These are phyloP conservation scores for Phytophthora sojae DNA, from an alignment of 352 stramenopile genomes.

Conservation along the genomic window DNA sequence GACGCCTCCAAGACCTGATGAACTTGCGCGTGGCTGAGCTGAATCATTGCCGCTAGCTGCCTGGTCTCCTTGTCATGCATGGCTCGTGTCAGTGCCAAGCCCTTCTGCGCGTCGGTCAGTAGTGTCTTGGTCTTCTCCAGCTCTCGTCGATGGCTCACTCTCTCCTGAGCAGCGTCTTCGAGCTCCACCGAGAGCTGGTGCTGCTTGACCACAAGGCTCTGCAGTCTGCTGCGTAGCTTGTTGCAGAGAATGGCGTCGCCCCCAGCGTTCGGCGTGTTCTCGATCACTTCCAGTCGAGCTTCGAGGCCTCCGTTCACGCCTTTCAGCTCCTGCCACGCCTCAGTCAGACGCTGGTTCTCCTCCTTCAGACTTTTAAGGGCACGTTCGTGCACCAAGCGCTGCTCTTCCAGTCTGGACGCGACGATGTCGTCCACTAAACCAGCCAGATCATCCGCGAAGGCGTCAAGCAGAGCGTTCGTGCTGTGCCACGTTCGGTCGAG, in stretches of 20 bases:
- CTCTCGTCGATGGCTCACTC: constrained; percentile 48
- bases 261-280: constrained; percentile 42
- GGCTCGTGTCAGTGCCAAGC: constrained; percentile 55
- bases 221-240: constrained; percentile 50
- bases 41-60: constrained; percentile 57
- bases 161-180: constrained; percentile 38
- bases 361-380: constrained; percentile 35
- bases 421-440: constrained; percentile 40
- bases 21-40: constrained; percentile 52
- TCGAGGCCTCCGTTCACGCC: constrained; percentile 31
- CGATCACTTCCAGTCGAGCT: constrained; percentile 45
- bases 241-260: constrained; percentile 63
- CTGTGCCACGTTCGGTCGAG: constrained; percentile 26
- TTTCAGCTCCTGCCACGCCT: constrained; percentile 26
- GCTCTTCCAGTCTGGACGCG: constrained; percentile 46
- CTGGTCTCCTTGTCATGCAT: constrained; percentile 81
- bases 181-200: constrained; percentile 35
- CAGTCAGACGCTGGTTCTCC: constrained; percentile 45
- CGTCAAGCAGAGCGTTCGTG: constrained; percentile 39
- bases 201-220: constrained; percentile 31
- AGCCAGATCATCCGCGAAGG: constrained; percentile 41
- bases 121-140: constrained; percentile 40
- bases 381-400: constrained; percentile 36
- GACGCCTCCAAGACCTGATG: constrained; percentile 43
- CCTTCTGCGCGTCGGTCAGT: constrained; percentile 45